Base-by-base conservation (phyloP, 305 asterid genomes). In the Euphrasia arctica region DNA sequence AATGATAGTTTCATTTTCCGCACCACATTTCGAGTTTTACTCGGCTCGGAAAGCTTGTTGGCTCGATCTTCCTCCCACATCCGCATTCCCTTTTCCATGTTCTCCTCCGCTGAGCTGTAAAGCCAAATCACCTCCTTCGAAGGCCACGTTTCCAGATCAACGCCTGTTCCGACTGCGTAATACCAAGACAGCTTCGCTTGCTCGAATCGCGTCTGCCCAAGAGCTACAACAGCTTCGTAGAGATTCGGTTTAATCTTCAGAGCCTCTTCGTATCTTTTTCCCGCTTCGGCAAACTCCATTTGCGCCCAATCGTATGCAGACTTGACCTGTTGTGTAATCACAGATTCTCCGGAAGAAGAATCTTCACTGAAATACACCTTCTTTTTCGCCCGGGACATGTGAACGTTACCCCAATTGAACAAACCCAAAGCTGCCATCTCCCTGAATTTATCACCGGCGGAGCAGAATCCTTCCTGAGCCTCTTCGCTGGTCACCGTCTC, bases 321-420 rank as follows among this genome's bases (percentile, higher is more conserved):
- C 67, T 80, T 84, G 61, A 91, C 75, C 77, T 68, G 81, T 60
- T 66, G 81, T 60, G 65, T 54, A 34, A 84, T 70, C 64, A 78
- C 67, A 60, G 87, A 72, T 65, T 85, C 91, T 74, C 72, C 69
- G 0, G 92, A 72, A 65, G n/a, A n/a, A n/a, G 86, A 67, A 63
- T 85, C 95, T 54, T 91, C 90, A 1, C 81, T 29, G 62, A 86
- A 62, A 77, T 79, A 69, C 32, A 85, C 83, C 80, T 65, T 71
- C 74, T 89, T 91, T 66, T 89, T 80, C 29, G 98, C 98, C 68
- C 80, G 76, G 22, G 95, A 82, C 88, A 87, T 82, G 73, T 89
- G 89, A 67, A 91, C 95, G 58, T 86, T 91, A 9, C 96, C 96
- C 83, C 95, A 89, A 57, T 91, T 89, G 84, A 91, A 89, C 84